Evolutionary conservation across 352 stramenopile species (phyloP).

Genomic region (Globisporangium camurandrum): DNA sequence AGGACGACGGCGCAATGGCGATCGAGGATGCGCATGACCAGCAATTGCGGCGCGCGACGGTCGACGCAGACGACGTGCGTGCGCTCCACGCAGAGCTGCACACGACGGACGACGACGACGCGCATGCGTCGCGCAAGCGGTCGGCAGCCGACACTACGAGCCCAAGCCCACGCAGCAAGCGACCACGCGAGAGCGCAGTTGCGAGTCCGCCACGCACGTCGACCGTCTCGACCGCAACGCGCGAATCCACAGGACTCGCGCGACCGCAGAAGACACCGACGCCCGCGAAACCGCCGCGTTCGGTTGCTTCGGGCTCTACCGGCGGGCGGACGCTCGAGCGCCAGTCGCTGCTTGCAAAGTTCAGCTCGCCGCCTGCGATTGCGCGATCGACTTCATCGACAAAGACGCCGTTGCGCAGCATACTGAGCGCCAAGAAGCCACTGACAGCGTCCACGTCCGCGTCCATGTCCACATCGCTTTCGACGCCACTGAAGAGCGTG

Average conservation of each 20-base stretch:
- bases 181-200: neutral
- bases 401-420: slow-evolving; percentile 62
- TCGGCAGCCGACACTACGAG: slow-evolving; percentile 9
- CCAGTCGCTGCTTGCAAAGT: slow-evolving; percentile 8
- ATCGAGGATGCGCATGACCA: slow-evolving; percentile 12
- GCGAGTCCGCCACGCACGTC: slow-evolving; percentile 11
- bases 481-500: slow-evolving; percentile 74
- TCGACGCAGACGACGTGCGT: slow-evolving; percentile 40
- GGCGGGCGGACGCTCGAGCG: neutral
- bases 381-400: slow-evolving; percentile 9
- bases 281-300: slow-evolving; percentile 7
- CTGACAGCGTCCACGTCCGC: slow-evolving; percentile 7
- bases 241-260: slow-evolving; percentile 6
- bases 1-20: too few species aligned
- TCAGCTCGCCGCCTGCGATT: slow-evolving; percentile 11
- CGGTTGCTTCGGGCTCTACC: neutral
- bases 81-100: slow-evolving; percentile 25
- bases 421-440: slow-evolving; percentile 66
- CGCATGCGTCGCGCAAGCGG: slow-evolving; percentile 23
- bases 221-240: slow-evolving; percentile 7
- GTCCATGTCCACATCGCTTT: slow-evolving; percentile 10
- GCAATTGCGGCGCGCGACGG: slow-evolving; percentile 39
- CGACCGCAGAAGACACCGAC: slow-evolving; percentile 15
- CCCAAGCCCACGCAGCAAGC: slow-evolving; percentile 3
- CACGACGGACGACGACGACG: slow-evolving; percentile 2